A percentile compares a stretch with the other conserved stretches of the same genome.
Conservation (phyloP, 2,329 filamentous ascomycete genomes). For the Aureobasidium sp. region DNA sequence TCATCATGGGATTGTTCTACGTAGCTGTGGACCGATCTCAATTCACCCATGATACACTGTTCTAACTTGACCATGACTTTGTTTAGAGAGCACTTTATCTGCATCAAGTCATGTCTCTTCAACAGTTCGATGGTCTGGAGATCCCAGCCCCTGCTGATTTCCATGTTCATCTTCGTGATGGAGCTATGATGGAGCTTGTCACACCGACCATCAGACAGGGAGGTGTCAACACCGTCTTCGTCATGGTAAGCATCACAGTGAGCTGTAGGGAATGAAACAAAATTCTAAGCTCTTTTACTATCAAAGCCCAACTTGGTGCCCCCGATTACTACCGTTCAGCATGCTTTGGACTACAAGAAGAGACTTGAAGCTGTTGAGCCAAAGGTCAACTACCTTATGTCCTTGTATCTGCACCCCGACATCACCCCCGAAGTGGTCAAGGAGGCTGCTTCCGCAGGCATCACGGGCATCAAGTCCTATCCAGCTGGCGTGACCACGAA, state of each 20-base stretch:
- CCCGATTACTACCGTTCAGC: constrained; percentile 42
- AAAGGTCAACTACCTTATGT: constrained; percentile 45
- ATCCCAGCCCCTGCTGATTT: constrained; percentile 45
- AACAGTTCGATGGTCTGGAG: constrained; percentile 37
- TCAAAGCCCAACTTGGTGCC: constrained; percentile 44
- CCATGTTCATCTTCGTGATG: constrained; percentile 46
- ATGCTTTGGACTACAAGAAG: constrained; percentile 40
- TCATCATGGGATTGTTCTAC: neutral
- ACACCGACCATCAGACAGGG: constrained; percentile 44
- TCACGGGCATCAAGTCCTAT: constrained; percentile 67
- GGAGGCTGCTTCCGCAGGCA: constrained; percentile 64
- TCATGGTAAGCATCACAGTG: constrained; percentile 38
- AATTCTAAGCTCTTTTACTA: neutral
- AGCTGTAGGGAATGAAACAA: neutral
- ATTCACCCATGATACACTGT: neutral
- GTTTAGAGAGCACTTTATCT: neutral
- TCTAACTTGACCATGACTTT: neutral
- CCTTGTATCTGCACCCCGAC: constrained; percentile 43
- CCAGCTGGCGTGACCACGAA: constrained; percentile 52
- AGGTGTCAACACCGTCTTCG: constrained; percentile 47
- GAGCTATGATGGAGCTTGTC: constrained; percentile 45
- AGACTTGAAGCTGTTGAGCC: constrained; percentile 40
- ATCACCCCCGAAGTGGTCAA: constrained; percentile 52
- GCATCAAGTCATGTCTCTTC: constrained; percentile 29
- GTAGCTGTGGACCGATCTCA: neutral